These are phyloP conservation scores for Globisporangium perplexum DNA, from an alignment of 352 stramenopile genomes.

Conservation along the genomic window DNA sequence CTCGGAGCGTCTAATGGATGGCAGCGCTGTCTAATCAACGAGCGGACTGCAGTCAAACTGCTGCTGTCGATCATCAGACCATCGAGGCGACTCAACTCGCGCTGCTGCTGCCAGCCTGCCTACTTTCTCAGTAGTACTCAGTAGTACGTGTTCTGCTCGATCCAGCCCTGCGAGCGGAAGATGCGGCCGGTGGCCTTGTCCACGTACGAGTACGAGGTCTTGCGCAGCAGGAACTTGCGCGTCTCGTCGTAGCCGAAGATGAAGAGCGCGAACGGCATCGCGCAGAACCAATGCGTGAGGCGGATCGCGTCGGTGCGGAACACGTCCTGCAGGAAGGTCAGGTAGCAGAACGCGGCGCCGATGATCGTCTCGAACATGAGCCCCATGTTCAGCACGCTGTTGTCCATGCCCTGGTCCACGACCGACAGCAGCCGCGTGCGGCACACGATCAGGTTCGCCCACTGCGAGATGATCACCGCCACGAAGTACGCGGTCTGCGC, in stretches of 20 bases:
- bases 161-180: constrained; percentile 49
- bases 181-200: constrained; percentile 53
- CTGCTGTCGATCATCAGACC: no score
- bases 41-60: no score
- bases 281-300: constrained; percentile 79
- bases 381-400: constrained; percentile 86
- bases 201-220: constrained; percentile 52
- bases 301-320: constrained; percentile 73
- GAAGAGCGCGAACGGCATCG: constrained; percentile 76
- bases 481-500: constrained; percentile 81
- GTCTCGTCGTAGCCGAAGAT: constrained; percentile 86
- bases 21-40: neutral
- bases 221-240: constrained; percentile 81
- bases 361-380: constrained; percentile 84
- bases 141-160: constrained; percentile 83
- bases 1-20: no score
- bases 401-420: constrained; percentile 81
- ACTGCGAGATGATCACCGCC: constrained; percentile 77
- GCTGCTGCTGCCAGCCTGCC: no score
- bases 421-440: constrained; percentile 86
- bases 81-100: no score
- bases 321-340: constrained; percentile 50
- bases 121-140: constrained; percentile 25
- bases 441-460: constrained; percentile 81
- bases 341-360: constrained; percentile 72